Base-by-base conservation (phyloP, 192 early-diverging fungal species). In the Mortierella antarctica region DNA sequence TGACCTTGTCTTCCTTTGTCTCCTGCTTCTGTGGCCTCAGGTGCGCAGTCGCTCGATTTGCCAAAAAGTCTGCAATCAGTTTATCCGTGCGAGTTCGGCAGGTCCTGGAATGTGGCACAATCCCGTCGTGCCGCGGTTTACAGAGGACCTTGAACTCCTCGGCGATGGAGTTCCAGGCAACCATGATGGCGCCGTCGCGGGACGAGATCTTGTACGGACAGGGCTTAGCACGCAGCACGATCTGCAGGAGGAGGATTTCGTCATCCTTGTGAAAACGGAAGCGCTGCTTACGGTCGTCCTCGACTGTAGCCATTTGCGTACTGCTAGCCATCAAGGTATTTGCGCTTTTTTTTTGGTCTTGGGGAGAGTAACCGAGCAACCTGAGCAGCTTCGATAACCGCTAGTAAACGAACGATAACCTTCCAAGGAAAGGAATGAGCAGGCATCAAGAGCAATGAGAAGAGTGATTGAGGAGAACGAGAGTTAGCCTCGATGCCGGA, bases 241-340 rank as follows among this genome's bases (percentile, higher is more conserved):
- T 66, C 1, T 71, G 40, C 0, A 80, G 65, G 2, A 80, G 54
- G 49, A 70, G 21, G 50, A 80, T 71, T 60, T 80, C 77, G 60
- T 80, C 77, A 7, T 80, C 60, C 48, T 80, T 80, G 65, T 67
- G 63, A 18, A 80, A 80, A 6, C 77, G 77, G 44, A 80, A 80
- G 10, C 77, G 69, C 41, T 72, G 65, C 47, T 63, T 67, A 23
- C 70, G 57, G 55, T 80, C 74, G 41, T 78, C 74, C 6, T 76
- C 74, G n/a, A 39, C 42, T 5, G 46, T n/a, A 3, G 62, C 52
- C 62, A 73, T 71, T 23, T 59, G 9, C 23, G 14, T 57, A 10
- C 21, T 57, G 31, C 31, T 31, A 3, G 31, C 31, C 31, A 31
- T 31, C 31, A 31, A 3, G 3, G 31, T 31, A 31, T 31, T 31